phyloP scores from a whole-genome alignment of 345 rosid genomes.

The Eucalyptus polybractea region DNA sequence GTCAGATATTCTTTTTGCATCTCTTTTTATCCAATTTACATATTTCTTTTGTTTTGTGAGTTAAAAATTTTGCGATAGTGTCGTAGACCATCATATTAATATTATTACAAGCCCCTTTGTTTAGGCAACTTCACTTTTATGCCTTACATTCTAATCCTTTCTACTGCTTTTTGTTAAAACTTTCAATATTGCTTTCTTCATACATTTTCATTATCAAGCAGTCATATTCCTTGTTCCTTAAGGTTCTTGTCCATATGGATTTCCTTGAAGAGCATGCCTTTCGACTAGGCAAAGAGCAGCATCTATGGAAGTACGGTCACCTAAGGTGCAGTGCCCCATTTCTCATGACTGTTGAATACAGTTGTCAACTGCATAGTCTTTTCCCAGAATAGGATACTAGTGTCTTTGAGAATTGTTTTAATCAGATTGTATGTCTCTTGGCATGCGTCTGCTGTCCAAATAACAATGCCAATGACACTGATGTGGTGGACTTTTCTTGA shows the following conservation, averaged over 20 bases:
- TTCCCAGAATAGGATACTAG: not conserved
- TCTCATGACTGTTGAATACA: not conserved
- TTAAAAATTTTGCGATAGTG: too few species aligned
- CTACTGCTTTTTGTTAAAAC: not conserved
- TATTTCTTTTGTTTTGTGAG: too few species aligned
- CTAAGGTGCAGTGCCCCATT: not conserved
- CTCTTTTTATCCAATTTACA: too few species aligned
- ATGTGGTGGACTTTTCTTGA: not conserved
- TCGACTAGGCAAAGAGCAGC: not conserved
- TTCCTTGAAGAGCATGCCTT: not conserved
- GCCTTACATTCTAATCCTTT: not conserved
- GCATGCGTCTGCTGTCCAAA: not conserved
- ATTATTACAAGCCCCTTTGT: too few species aligned
- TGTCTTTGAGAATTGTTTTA: not conserved
- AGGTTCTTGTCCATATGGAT: too few species aligned
- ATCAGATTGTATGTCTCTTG: not conserved
- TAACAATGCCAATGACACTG: not conserved
- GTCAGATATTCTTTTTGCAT: too few species aligned
- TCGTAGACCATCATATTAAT: too few species aligned
- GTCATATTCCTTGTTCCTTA: not conserved
- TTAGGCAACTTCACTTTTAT: not conserved
- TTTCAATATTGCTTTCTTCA: not conserved
- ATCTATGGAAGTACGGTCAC: not conserved
- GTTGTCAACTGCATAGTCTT: not conserved
- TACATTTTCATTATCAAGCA: not conserved